A percentile compares a stretch with the other conserved stretches of the same genome.
Evolutionary conservation across 768 basidiomycete species (phyloP).

Genomic region (Psilocybe cyanescens): DNA sequence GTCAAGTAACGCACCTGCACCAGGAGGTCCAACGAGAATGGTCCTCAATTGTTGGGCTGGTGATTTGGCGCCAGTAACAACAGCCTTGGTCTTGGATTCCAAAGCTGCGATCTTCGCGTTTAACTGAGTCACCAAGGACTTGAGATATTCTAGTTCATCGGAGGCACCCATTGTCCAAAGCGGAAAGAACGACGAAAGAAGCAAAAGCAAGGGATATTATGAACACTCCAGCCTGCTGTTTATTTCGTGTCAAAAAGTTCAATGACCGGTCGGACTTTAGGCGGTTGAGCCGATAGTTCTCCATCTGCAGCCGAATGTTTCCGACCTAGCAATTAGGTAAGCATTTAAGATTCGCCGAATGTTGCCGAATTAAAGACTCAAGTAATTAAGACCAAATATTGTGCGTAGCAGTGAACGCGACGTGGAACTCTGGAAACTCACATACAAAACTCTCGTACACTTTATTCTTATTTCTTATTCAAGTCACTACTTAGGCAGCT

Average conservation of each 20-base stretch:
- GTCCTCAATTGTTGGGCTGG: slow-evolving; percentile 84
- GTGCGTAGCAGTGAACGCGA: slow-evolving; percentile 23
- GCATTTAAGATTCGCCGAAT: slow-evolving; percentile 3
- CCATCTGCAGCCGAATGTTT: slow-evolving; percentile 18
- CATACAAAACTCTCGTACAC: slow-evolving; percentile 15
- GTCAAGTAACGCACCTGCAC: slow-evolving; percentile 67
- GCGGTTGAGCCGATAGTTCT: slow-evolving; percentile 19
- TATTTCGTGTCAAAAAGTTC: slow-evolving; percentile 26
- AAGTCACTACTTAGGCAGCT: slow-evolving; percentile 13
- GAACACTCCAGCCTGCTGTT: slow-evolving; percentile 12
- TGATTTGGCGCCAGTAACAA: slow-evolving; percentile 46
- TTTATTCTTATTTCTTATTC: slow-evolving; percentile 2
- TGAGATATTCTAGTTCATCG: slow-evolving; percentile 94
- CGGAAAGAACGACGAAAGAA: slow-evolving; percentile 16
- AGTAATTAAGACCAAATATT: too few species aligned
- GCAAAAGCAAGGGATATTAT: slow-evolving; percentile 6
- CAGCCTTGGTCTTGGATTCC: slow-evolving; percentile 68
- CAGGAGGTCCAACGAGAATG: slow-evolving; percentile 95
- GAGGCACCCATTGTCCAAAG: slow-evolving; percentile 56
- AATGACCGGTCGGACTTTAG: slow-evolving; percentile 33
- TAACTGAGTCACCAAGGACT: slow-evolving; percentile 87
- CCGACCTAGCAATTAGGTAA: slow-evolving; percentile 15
- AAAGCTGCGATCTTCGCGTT: slow-evolving; percentile 85
- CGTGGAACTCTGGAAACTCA: slow-evolving; percentile 27
- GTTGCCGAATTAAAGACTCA: too few species aligned